Base-by-base conservation (phyloP, 257 asterid species). In the Oldenlandia corymbosa region DNA sequence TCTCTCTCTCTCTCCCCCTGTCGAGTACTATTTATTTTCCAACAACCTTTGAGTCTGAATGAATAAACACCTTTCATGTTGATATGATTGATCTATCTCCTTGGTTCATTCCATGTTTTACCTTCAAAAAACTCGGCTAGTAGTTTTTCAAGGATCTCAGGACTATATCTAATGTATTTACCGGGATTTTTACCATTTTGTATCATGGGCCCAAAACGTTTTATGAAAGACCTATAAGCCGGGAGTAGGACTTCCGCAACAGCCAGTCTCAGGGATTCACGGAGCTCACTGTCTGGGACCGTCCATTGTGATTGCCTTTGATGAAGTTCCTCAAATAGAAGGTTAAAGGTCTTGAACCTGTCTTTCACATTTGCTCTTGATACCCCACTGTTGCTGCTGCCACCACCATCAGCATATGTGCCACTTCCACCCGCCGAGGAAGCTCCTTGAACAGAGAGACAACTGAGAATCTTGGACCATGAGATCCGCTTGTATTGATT, bases 301-400 rank as follows among this genome's bases (percentile, higher is more conserved):
- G 96, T 93, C 99, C 99, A 93, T 64, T 90, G 97, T 43, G 99
- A 93, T 52, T 93, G 99, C 75, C 91, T 81, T 74, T 93, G 96
- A 80, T 90, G 99, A 62, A 93, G 84, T 82, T 93, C 99, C 77
- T 93, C 99, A 62, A 93, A 93, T 28, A 84, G 76, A 39, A 75
- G 26, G 75, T 93, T 93, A 84, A 93, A 93, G 18, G 77, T 87
- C 71, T 90, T 93, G 74, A 75, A 93, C 73, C 90, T 84, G 69
- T 93, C 99, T 74, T 93, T 93, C 72, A 93, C 91, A 69, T 56
- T 73, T 42, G 90, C 81, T 73, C 99, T 81, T 11, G 99, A 90
- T 36, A 90, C 83, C 5, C 86, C 81, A 28, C 76, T 74, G 16
- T 81, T 84, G 79, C 9, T 4, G 39, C 9, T 34, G 76, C 77